phyloP scores from a whole-genome alignment of 305 asterid genomes.

The Fraxinus baroniana region DNA sequence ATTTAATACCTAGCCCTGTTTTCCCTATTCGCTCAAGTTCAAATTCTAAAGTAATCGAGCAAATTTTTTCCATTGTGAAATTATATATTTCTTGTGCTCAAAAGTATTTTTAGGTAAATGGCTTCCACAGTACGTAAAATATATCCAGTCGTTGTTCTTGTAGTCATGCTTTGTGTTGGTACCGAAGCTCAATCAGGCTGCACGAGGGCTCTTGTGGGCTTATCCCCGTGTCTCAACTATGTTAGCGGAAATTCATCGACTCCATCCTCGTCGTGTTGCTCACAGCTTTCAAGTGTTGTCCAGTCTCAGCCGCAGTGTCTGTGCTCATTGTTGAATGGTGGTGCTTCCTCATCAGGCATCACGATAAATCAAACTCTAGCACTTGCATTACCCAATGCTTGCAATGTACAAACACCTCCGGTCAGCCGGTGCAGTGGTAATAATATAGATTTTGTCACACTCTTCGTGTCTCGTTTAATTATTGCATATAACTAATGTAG shows the following conservation, averaged over 20 bases:
- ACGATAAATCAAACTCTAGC: conserved; percentile 66
- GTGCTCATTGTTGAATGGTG: conserved; percentile 52
- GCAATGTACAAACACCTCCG: conserved; percentile 76
- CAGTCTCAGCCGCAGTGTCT: conserved; percentile 68
- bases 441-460: neutral
- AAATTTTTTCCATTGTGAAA: neutral
- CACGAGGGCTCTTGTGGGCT: conserved; percentile 46
- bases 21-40: conserved; percentile 4
- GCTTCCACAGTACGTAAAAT: conserved; percentile 21
- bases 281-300: conserved; percentile 48
- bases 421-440: conserved; percentile 64
- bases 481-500: too few species aligned
- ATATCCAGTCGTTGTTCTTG: conserved; percentile 16
- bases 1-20: conserved; percentile 18
- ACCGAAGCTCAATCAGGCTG: conserved; percentile 60
- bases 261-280: conserved; percentile 67
- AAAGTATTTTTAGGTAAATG: conserved; percentile 30
- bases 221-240: conserved; percentile 65
- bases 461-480: neutral
- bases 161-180: conserved; percentile 23
- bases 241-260: conserved; percentile 54
- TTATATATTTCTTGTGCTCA: neutral
- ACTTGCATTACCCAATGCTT: conserved; percentile 56
- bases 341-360: conserved; percentile 49
- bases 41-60: too few species aligned